Conservation (phyloP, 78 protist genomes). For the Dictyostelium citrinum region DNA sequence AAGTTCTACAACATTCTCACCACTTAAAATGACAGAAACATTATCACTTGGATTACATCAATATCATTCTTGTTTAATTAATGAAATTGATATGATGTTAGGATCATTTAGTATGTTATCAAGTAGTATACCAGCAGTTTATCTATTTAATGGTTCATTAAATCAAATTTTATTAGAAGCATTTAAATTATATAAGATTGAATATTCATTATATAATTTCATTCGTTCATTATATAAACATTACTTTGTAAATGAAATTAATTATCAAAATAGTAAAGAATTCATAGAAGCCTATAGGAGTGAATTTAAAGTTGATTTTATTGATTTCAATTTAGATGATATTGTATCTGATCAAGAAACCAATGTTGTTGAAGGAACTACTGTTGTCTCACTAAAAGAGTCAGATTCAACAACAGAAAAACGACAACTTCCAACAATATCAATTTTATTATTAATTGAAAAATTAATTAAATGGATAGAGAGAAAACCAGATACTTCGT, state of each 20-base stretch:
- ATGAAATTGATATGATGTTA: slow-evolving; percentile 58
- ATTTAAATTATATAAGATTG: not conserved
- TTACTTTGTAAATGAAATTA: not conserved
- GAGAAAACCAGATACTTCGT: not conserved
- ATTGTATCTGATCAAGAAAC: not conserved
- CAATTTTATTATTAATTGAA: not conserved
- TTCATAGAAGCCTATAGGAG: not conserved
- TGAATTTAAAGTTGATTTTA: slow-evolving; percentile 16
- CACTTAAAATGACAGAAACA: slow-evolving; percentile 65
- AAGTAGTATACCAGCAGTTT: slow-evolving; percentile 24
- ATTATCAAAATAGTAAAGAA: not conserved
- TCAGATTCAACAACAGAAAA: not conserved
- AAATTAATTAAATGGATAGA: slow-evolving; percentile 27
- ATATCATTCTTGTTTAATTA: slow-evolving; percentile 30
- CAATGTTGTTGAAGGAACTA: not conserved
- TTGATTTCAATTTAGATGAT: not conserved
- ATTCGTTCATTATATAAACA: not conserved
- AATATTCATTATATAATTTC: not conserved
- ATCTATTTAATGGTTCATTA: slow-evolving; percentile 27
- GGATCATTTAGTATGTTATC: not conserved
- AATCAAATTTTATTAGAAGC: slow-evolving; percentile 5
- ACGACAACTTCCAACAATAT: not conserved
- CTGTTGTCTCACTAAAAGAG: not conserved
- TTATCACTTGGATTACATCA: slow-evolving; percentile 42
- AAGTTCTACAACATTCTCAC: not conserved